Base-by-base conservation (phyloP, 1,284 basidiomycete genomes). In the Cryptococcus deneoformans region DNA sequence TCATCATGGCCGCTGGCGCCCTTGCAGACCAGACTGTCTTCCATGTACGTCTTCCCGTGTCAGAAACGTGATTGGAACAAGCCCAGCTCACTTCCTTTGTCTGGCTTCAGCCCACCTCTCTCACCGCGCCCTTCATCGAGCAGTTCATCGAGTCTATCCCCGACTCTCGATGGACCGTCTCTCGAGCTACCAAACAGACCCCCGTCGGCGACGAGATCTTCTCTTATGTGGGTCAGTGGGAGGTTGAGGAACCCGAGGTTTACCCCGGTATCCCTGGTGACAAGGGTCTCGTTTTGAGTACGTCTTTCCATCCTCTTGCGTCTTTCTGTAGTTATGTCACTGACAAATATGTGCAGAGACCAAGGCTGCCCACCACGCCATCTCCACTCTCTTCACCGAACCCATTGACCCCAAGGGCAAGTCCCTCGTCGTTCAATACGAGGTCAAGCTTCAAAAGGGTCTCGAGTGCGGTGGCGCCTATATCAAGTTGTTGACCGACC, bases 391-490 rank as follows among this genome's bases (percentile, higher is more conserved):
- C 40, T 94, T 99, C 79, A 69, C 81, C 36, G 76, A 84, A 65
- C 67, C 75, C 16, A 82, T 97, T 69, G 87, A 89, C 81, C 90
- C 94, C 79, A 20, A 85, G 72, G 82, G 86, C 63, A 85, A 96
- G 80, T 90, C 95, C 45, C 83, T 99, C 51, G 93, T 99, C 63
- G 88, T 99, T 16, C 94, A 98, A 78, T 99, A 99, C 77, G 96
- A 99, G 79, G 93, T 95, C 80, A 97, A 99, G 82, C 92, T 20
- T 97, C 95, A 99, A 95, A 98, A 80, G 20, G 95, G 95, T 58
- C 91, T 97, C 59, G 94, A 95, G 80, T 99, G 96, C 71, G 96
- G 96, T 79, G 96, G 96, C 81, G 96, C 96, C 44, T 99, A 99
- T 81, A 80, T 99, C 81, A 99, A 99, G 82, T 87, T 99, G 57